These are phyloP conservation scores for Solanum phureja DNA, from an alignment of 257 asterid species.

Conservation along the genomic window DNA sequence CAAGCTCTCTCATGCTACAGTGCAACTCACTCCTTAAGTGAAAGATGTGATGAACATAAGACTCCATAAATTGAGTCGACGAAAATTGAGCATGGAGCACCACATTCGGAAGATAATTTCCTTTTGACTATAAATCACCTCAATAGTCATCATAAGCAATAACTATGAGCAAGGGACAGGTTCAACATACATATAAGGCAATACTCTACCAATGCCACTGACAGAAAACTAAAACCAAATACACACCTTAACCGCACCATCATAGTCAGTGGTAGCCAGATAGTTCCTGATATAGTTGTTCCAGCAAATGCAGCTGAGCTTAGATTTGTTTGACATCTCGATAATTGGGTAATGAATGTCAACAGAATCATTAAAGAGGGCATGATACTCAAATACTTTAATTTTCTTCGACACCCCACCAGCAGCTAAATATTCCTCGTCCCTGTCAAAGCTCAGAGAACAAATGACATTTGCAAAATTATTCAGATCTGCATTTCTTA, in stretches of 20 bases:
- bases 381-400: slow-evolving; percentile 58
- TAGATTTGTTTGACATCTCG: slow-evolving; percentile 79
- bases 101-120: neutral
- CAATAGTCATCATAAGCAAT: neutral
- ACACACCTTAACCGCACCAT: slow-evolving; percentile 58
- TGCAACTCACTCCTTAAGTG: neutral
- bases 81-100: neutral
- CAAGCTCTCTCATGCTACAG: neutral
- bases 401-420: slow-evolving; percentile 96
- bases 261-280: slow-evolving; percentile 92
- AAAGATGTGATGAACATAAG: neutral
- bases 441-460: slow-evolving; percentile 91
- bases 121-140: neutral
- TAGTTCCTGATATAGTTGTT: slow-evolving; percentile 85
- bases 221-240: neutral
- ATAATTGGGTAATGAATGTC: slow-evolving; percentile 83
- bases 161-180: neutral
- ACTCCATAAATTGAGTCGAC: neutral
- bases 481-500: slow-evolving; percentile 69
- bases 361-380: slow-evolving; percentile 66
- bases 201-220: neutral
- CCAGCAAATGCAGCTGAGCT: slow-evolving; percentile 85
- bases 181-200: neutral
- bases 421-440: slow-evolving; percentile 84
- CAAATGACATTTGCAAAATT: slow-evolving; percentile 81